These are phyloP conservation scores for Alternaria sp. DNA, from an alignment of 2,329 filamentous ascomycete species.

Conservation along the genomic window DNA sequence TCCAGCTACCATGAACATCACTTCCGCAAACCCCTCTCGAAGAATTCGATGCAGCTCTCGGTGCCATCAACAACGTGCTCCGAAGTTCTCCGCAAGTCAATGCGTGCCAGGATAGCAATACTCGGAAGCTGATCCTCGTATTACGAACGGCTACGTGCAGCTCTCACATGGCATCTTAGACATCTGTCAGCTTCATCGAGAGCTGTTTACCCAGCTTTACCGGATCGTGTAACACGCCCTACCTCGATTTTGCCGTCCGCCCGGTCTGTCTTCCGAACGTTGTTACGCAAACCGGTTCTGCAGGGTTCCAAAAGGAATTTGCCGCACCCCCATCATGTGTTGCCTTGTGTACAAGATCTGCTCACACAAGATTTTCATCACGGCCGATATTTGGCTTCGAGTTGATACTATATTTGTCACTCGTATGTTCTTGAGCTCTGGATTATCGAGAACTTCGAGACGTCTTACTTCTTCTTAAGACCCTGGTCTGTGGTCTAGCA, in stretches of 20 bases:
- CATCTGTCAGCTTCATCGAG: neutral
- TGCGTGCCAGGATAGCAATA: conserved; percentile 13
- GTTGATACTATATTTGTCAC: neutral
- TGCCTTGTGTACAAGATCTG: neutral
- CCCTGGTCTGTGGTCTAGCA: neutral
- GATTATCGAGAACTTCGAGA: neutral
- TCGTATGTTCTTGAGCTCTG: neutral
- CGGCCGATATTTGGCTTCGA: neutral
- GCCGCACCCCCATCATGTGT: neutral
- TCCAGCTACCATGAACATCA: neutral
- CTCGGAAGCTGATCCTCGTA: conserved; percentile 25
- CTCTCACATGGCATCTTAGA: neutral
- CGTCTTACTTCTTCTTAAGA: neutral
- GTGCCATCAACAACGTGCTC: conserved; percentile 6
- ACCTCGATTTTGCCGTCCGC: conserved; percentile 11
- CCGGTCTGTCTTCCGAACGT: conserved; percentile 12
- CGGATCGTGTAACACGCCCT: conserved; percentile 2
- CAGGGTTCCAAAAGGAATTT: neutral
- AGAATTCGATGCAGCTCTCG: neutral
- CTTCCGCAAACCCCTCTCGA: neutral
- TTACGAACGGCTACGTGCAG: conserved; percentile 26
- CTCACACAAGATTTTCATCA: neutral
- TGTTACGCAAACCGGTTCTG: conserved; percentile 19
- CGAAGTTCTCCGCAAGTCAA: conserved; percentile 34
- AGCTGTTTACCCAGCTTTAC: neutral